Evolutionary conservation across 2,329 filamentous ascomycete genomes (phyloP).

Genomic region (Arthrobotrys sphaeroides): DNA sequence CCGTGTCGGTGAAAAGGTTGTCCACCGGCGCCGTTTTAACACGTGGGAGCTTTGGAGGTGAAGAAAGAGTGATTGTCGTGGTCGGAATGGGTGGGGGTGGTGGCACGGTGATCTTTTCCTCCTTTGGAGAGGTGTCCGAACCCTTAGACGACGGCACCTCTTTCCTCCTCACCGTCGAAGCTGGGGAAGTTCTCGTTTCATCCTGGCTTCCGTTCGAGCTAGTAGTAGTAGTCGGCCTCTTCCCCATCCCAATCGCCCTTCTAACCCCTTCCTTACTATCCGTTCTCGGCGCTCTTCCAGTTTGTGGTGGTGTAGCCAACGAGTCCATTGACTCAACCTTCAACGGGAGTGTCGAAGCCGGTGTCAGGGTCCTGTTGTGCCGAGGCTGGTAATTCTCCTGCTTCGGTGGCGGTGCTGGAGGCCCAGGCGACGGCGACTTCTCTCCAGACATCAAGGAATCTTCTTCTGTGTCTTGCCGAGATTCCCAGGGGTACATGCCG

Average conservation of each 20-base stretch:
- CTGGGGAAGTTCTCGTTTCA: slow-evolving; percentile 19
- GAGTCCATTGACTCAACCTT: slow-evolving; percentile 42
- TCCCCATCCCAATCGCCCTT: slow-evolving; percentile 10
- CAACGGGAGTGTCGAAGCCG: slow-evolving; percentile 26
- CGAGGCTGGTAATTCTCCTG: slow-evolving; percentile 33
- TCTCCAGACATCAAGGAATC: slow-evolving; percentile 47
- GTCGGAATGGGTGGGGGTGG: slow-evolving; percentile 35
- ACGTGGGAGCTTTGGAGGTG: slow-evolving; percentile 39
- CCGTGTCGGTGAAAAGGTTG: slow-evolving; percentile 24
- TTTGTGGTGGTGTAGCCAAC: slow-evolving; percentile 42
- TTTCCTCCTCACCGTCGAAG: slow-evolving; percentile 35
- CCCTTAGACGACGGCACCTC: slow-evolving; percentile 17
- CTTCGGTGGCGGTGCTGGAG: slow-evolving; percentile 43
- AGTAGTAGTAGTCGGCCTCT: slow-evolving; percentile 19
- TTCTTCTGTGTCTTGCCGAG: slow-evolving; percentile 42
- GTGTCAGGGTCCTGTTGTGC: slow-evolving; percentile 47
- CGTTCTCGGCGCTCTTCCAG: slow-evolving; percentile 33
- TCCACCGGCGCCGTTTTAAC: slow-evolving; percentile 39
- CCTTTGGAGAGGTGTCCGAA: slow-evolving; percentile 4
- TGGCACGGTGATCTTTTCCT: slow-evolving; percentile 21
- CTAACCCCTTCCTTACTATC: slow-evolving; percentile 20
- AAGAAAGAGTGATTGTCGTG: slow-evolving; percentile 37
- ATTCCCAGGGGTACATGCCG: slow-evolving; percentile 52
- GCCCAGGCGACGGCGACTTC: slow-evolving; percentile 36
- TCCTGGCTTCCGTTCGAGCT: slow-evolving; percentile 29